Evolutionary conservation across 1,284 basidiomycete species (phyloP), one percentile per base, ranked within the genome.

Genomic region (Hemileia vastatrix): DNA sequence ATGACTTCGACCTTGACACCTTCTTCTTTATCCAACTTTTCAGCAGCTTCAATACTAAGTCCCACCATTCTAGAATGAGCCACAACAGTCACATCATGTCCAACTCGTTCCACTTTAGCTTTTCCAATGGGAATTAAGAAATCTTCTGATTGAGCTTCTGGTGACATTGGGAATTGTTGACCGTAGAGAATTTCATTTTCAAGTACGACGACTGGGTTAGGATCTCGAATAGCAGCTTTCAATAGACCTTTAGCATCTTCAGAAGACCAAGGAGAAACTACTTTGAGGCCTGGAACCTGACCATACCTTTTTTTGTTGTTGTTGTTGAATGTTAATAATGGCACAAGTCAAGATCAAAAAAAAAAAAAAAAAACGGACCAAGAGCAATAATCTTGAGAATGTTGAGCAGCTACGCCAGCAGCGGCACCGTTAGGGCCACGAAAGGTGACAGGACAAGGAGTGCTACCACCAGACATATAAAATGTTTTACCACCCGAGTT

Each of bases 401-500:
- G 78, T 76, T 83, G 82, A 44, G 95, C 95, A 55, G 74, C 95
- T 61, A 99, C 95, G 83, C 95, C 95, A 64, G 92, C 80, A 58
- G 95, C 95, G 63, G 95, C 95, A 77, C 95, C 95, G 78, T 99
- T 99, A 66, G 95, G 95, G 64, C 95, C 95, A 80, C 95, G 91
- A 87, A 99, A 99, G 64, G 96, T 92, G 69, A 99, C 88, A 31
- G 95, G 92, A 81, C 94, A 97, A 11, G 90, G 88, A 21, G 95
- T 90, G 75, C 92, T 95, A 70, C 95, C 95, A 67, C 93, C 95
- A 50, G 93, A 97, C 95, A 99, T 99, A 84, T 99, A 99, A 80
- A 96, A 92, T 9, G 95, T 98, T 83, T 98, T 99, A 70, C 90
- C 95, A 65, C 88, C 95, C n/a, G 93, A 97, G 84, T 99, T 99